Evolutionary conservation across 2,329 filamentous ascomycete genomes (phyloP), one percentile per base, ranked within the genome.

Genomic region (Ceratocystis colombiana): DNA sequence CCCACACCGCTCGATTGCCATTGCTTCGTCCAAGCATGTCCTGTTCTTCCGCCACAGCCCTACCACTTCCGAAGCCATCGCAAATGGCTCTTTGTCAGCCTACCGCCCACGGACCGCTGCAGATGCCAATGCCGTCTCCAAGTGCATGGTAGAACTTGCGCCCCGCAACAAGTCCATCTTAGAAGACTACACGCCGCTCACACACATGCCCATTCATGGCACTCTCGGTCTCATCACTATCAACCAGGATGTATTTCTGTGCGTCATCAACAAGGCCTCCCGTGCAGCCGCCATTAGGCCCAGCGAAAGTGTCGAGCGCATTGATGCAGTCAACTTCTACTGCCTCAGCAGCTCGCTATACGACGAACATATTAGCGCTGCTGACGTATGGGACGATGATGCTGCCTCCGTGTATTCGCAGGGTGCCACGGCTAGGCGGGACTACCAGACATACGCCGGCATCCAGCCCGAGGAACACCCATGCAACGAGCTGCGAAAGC

Each of bases 71-170:
- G 87, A 87, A 69, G 73, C 78, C 41, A 79, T 80, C 69, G 76
- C 78, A 64, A 85, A 85, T 77, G 82, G 82, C 69, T 85, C 82
- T 61, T 79, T 83, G 68, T 84, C 85, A 8, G 73, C 79, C 41
- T 74, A 76, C 50, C 78, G 78, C 44, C 73, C 77, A 53, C 79
- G 80, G 45, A 73, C 74, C 41, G 73, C 48, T 25, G 61, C 73
- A 67, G 74, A 73, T 70, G 75, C 73, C 70, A 78, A 81, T 65
- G 69, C 76, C 73, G 70, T 82, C 71, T 75, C 85, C 75, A 82
- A 82, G 71, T 96, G 91, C 79, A 91, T 96, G 81, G 91, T 96
- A 70, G 90, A 96, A 75, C 96, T 96, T 74, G 79, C 85, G 12
- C 80, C 84, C 8, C 76, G 84, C 48, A 81, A 84, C 45, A 79